phyloP scores from a whole-genome alignment of 176 grass and related monocot genomes.

The Secale cereale region DNA sequence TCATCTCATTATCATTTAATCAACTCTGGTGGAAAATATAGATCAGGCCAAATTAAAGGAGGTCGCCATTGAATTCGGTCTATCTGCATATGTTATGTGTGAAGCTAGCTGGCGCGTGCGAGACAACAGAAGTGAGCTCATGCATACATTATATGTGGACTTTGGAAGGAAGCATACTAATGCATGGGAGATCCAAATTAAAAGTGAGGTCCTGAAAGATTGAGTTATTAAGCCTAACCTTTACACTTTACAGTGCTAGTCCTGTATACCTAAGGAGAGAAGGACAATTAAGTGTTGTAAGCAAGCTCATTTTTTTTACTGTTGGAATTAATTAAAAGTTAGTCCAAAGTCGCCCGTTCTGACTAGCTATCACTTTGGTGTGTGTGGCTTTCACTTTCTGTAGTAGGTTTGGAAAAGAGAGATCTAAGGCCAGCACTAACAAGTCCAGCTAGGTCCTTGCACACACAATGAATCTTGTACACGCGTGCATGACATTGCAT shows the following conservation, averaged over 20 bases:
- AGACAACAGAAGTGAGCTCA: conserved; percentile 14
- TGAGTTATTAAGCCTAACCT: not conserved
- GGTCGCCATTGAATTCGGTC: conserved; percentile 12
- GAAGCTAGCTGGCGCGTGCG: not conserved
- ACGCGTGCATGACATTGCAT: not conserved
- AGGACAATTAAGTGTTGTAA: not conserved
- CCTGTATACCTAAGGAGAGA: not conserved
- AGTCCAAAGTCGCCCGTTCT: not conserved
- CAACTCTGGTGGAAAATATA: not conserved
- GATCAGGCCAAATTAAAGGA: not conserved
- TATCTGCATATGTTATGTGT: not conserved
- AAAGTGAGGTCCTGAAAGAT: not conserved
- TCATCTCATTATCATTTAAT: not conserved
- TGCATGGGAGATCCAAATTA: conserved; percentile 4
- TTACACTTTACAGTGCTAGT: not conserved
- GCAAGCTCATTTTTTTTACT: not conserved
- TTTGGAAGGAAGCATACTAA: conserved; percentile 3
- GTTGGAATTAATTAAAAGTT: not conserved
- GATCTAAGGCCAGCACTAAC: not conserved
- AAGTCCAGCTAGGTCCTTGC: not conserved
- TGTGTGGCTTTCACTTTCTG: not conserved
- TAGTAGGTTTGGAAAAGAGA: not conserved
- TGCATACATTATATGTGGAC: not conserved
- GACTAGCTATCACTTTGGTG: conserved; percentile 3
- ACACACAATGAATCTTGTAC: not conserved